Evolutionary conservation across 345 rosid species (phyloP).

Genomic region (Aurinia saxatilis): DNA sequence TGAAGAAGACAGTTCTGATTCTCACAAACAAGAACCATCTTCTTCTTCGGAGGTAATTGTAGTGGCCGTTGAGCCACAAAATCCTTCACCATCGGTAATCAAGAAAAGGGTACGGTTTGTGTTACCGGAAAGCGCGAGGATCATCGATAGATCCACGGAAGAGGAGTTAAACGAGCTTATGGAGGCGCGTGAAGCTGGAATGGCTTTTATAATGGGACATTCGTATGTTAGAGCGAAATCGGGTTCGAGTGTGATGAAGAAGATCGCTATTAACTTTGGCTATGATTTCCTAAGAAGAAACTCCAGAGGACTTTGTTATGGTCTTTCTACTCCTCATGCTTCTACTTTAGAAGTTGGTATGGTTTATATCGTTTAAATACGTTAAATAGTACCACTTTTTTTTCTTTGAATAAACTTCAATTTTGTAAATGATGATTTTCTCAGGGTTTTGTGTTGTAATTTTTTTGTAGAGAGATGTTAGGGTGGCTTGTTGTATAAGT

Average conservation of each 20-base stretch:
- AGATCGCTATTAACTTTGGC: slow-evolving; percentile 66
- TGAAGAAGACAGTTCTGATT: slow-evolving; percentile 36
- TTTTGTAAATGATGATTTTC: slow-evolving; percentile 6
- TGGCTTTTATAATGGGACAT: slow-evolving; percentile 90
- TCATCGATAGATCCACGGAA: slow-evolving; percentile 34
- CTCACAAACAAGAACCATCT: slow-evolving; percentile 17
- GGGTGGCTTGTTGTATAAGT: slow-evolving; percentile 24
- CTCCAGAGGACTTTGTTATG: slow-evolving; percentile 66
- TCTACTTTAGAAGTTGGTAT: slow-evolving; percentile 95
- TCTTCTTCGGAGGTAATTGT: slow-evolving; percentile 35
- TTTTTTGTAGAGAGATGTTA: slow-evolving; percentile 11
- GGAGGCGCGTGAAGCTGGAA: slow-evolving; percentile 91
- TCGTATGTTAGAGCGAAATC: slow-evolving; percentile 73
- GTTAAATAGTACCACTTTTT: background rate
- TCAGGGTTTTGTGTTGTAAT: slow-evolving; percentile 2
- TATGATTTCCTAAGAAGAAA: slow-evolving; percentile 89
- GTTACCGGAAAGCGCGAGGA: slow-evolving; percentile 52
- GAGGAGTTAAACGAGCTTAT: slow-evolving; percentile 71
- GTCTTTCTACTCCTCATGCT: slow-evolving; percentile 68
- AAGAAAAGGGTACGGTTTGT: slow-evolving; percentile 75
- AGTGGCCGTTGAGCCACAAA: slow-evolving; percentile 36
- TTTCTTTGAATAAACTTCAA: background rate
- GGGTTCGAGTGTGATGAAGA: slow-evolving; percentile 87
- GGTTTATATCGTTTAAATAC: slow-evolving; percentile 59
- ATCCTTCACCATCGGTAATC: slow-evolving; percentile 21